phyloP scores from a whole-genome alignment of 148 eudicot species.

The Mesembryanthemum crystallinum region DNA sequence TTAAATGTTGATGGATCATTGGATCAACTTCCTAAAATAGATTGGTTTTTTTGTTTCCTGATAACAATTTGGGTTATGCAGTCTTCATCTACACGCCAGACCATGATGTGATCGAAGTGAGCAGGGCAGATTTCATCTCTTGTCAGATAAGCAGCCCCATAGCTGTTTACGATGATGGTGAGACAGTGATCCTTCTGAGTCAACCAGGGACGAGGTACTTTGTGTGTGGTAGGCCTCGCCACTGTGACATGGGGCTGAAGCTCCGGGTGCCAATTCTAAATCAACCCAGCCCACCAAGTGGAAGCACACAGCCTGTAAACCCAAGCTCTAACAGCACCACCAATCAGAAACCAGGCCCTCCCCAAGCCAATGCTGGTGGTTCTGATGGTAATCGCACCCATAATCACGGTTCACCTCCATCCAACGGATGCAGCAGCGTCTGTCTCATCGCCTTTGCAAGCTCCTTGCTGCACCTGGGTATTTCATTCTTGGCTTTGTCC shows the following conservation, averaged over 20 bases:
- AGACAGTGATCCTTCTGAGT: slow-evolving; percentile 20
- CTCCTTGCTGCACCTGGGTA: slow-evolving; percentile 3
- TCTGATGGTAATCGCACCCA: not conserved
- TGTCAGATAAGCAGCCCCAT: slow-evolving; percentile 22
- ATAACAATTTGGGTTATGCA: slow-evolving; percentile 1
- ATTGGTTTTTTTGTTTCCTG: not conserved
- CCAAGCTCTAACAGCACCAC: slow-evolving; percentile 2
- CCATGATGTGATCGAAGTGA: slow-evolving; percentile 26
- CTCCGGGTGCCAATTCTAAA: slow-evolving; percentile 13
- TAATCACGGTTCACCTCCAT: not conserved
- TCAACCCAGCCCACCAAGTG: not conserved
- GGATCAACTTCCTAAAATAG: not conserved
- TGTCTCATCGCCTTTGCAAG: not conserved
- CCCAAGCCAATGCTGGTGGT: not conserved
- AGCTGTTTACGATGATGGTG: slow-evolving; percentile 17
- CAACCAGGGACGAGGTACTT: slow-evolving; percentile 28
- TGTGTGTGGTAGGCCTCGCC: slow-evolving; percentile 22
- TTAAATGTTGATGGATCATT: not conserved
- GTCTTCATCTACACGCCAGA: slow-evolving; percentile 27
- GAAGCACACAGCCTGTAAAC: not conserved
- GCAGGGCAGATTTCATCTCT: not conserved
- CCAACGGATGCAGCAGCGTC: not conserved
- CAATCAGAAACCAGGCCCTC: not conserved
- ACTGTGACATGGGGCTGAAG: slow-evolving; percentile 23
- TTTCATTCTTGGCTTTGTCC: not conserved